A percentile compares a stretch with the other conserved stretches of the same genome.
These are phyloP conservation scores for Magnaporthiopsis poae DNA, from an alignment of 2,329 filamentous ascomycete genomes.

Conservation along the genomic window DNA sequence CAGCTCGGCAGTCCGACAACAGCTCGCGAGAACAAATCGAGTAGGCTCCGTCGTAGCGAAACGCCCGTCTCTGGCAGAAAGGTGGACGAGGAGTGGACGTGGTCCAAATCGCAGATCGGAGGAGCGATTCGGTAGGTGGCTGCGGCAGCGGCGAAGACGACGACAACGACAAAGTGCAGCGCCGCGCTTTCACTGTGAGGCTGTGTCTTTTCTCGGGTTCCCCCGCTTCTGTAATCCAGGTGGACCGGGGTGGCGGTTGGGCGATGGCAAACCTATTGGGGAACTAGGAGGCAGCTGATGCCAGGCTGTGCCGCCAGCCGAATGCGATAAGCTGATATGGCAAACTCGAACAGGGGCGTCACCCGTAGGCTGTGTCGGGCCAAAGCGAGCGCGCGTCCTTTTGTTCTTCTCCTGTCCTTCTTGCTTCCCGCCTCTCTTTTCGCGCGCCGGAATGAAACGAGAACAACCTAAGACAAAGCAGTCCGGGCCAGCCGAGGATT, in stretches of 20 bases:
- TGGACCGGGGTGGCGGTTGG: not conserved
- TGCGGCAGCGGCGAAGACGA: slow-evolving; percentile 3
- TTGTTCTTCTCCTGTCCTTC: not conserved
- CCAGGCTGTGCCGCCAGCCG: not conserved
- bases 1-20: not conserved
- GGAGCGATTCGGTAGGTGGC: slow-evolving; percentile 2
- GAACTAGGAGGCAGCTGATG: not conserved
- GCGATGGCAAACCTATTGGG: not conserved
- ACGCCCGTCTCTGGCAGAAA: not conserved
- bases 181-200: slow-evolving; percentile 5
- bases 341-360: not conserved
- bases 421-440: not conserved
- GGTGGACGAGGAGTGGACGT: not conserved
- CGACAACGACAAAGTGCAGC: slow-evolving; percentile 3
- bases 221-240: slow-evolving; percentile 4
- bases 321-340: slow-evolving; percentile 5
- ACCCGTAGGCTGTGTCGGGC: not conserved
- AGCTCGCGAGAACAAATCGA: not conserved
- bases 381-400: not conserved
- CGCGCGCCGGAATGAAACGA: not conserved
- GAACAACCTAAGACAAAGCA: not conserved
- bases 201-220: slow-evolving; percentile 8
- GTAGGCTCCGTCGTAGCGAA: not conserved
- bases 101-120: not conserved
- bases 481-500: not conserved